Evolutionary conservation across 1,284 basidiomycete species (phyloP), one percentile per base, ranked within the genome.

Genomic region (Rhodotorula glutinis): DNA sequence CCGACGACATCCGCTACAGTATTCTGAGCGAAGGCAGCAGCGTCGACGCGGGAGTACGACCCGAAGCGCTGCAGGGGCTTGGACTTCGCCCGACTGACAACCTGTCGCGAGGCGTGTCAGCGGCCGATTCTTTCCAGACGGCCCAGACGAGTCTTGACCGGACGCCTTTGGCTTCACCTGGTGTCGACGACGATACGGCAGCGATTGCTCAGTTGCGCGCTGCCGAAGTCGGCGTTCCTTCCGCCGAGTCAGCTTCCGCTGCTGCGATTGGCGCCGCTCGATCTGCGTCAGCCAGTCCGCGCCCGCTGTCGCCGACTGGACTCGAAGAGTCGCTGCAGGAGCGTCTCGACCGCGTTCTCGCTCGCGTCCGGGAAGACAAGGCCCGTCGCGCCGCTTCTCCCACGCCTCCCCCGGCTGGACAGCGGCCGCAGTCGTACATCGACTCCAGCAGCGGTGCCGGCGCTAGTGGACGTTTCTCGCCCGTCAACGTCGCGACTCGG

Each of bases 21-120:
- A 96, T 92, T 76, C 87, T 96, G 52, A 88, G 91, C 69, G 84
- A 85, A 1, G 89, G 89, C 69, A 91, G 92, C 16, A 89, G 33
- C 11, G 33, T 90, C 78, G 88, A 88, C 4, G 88, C 87, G 74
- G 94, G 97, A 77, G 92, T 97, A 76, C 25, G 25, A 13, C 53
- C 25, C 13, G 41, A 57, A 19, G 44, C 27, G 57, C 82, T 84
- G 21, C 43, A 49, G 29, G 84, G 83, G 21, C 40, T 46, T 19
- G 54, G 46, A 25, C 49, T 30, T n/a, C 61, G 57, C 17, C 38
- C 49, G 9, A 43, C 52, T 33, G 71, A 66, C 29, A 60, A 41
- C 16, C 44, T 65, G 47, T 69, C 71, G 25, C 60, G 60, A 47
- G 21, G 23, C 38, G 60, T 46, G 1, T 58, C 51, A 8, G 29